These are phyloP conservation scores for Boletus subcaerulescens DNA, from an alignment of 768 basidiomycete species.

Conservation along the genomic window DNA sequence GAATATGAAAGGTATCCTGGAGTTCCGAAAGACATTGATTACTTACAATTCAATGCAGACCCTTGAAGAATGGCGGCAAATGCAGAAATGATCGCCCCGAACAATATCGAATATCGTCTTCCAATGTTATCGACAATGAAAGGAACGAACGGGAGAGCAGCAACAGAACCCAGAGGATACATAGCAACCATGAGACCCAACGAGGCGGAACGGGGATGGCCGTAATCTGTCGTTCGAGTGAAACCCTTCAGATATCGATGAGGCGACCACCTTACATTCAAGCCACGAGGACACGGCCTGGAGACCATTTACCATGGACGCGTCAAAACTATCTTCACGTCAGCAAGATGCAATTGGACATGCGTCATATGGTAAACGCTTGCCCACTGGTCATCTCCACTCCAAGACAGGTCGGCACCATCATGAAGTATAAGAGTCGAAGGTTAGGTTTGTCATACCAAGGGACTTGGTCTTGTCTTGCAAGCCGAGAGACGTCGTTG, in stretches of 20 bases:
- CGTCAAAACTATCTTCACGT: constrained; percentile 17
- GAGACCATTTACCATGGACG: constrained; percentile 61
- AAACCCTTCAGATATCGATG: background rate
- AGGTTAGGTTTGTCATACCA: constrained; percentile 65
- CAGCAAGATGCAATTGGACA: background rate
- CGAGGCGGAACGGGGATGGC: constrained; percentile 49
- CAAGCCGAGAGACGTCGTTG: constrained; percentile 21
- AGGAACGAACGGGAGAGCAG: constrained; percentile 42
- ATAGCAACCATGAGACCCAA: constrained; percentile 57
- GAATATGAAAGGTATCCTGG: background rate
- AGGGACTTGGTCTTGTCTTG: constrained; percentile 40
- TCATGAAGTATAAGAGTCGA: constrained; percentile 49
- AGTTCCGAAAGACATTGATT: no score
- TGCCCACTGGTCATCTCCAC: constrained; percentile 13
- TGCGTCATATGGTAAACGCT: background rate
- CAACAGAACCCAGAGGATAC: constrained; percentile 57
- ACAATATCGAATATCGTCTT: constrained; percentile 9
- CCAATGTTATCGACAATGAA: constrained; percentile 4
- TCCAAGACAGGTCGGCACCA: constrained; percentile 40
- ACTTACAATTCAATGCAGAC: constrained; percentile 10
- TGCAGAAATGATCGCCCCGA: constrained; percentile 4
- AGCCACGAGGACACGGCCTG: constrained; percentile 59
- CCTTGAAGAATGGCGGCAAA: constrained; percentile 8
- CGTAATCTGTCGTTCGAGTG: constrained; percentile 40
- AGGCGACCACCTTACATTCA: constrained; percentile 37